phyloP scores from a whole-genome alignment of 164 flowering plant species.

The Cinnamomum chago region DNA sequence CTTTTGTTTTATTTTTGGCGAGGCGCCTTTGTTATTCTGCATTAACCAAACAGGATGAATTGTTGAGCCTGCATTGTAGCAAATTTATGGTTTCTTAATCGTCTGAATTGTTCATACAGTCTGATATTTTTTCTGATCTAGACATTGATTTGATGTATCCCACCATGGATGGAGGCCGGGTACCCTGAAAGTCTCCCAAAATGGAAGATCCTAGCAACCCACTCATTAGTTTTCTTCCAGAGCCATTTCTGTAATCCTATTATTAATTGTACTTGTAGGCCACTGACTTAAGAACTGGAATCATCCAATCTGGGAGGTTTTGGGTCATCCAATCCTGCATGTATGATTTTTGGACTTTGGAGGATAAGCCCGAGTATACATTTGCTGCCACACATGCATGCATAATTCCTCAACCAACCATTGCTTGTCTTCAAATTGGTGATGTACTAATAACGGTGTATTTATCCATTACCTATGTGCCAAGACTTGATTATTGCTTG shows the following conservation, averaged over 20 bases:
- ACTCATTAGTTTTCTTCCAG: not conserved
- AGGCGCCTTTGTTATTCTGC: not conserved
- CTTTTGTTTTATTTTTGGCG: no score
- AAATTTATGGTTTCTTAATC: not conserved
- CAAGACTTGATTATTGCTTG: constrained; percentile 12
- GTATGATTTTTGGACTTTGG: not conserved
- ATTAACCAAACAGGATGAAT: not conserved
- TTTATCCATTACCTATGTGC: not conserved
- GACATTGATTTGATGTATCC: no score
- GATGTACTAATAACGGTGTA: not conserved
- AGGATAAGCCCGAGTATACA: not conserved
- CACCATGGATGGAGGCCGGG: no score
- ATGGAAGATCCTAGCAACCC: not conserved
- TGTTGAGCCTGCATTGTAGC: not conserved
- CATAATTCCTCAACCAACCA: no score
- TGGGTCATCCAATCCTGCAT: not conserved
- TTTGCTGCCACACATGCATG: not conserved
- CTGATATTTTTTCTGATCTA: not conserved
- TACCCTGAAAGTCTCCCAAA: not conserved
- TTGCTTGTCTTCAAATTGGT: not conserved
- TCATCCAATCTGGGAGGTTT: not conserved
- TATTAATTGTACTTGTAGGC: no score
- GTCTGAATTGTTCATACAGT: not conserved
- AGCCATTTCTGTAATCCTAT: no score
- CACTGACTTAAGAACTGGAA: no score